Conservation (phyloP, 2,329 filamentous ascomycete genomes). For the Biscogniauxia sp. region DNA sequence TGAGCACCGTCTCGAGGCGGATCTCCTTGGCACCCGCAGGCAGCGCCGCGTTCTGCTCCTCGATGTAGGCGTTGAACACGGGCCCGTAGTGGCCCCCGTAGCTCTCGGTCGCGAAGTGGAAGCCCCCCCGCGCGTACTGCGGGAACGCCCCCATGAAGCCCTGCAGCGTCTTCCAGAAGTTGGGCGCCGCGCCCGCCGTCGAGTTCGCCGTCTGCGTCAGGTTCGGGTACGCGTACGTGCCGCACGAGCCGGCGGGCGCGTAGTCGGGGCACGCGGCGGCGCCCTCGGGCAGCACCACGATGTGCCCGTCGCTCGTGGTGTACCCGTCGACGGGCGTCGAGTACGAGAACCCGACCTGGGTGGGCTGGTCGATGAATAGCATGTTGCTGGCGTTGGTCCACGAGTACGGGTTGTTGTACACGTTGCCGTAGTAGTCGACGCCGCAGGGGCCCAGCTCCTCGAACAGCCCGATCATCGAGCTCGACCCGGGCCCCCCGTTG, state of each 20-base stretch:
- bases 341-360: constrained; percentile 58
- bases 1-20: constrained; percentile 47
- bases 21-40: constrained; percentile 44
- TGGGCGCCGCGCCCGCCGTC: constrained; percentile 52
- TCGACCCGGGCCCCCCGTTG: constrained; percentile 51
- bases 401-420: constrained; percentile 54
- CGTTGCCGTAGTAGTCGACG: constrained; percentile 42
- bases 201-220: constrained; percentile 49
- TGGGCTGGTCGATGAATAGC: constrained; percentile 60
- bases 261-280: constrained; percentile 44
- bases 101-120: constrained; percentile 55
- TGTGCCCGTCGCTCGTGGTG: constrained; percentile 16
- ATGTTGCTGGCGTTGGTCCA: constrained; percentile 61
- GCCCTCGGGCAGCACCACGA: constrained; percentile 43
- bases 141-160: constrained; percentile 63
- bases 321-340: constrained; percentile 32
- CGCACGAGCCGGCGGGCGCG: constrained; percentile 43
- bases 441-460: constrained; percentile 41
- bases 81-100: constrained; percentile 60
- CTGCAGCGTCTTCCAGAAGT: constrained; percentile 60
- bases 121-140: constrained; percentile 45
- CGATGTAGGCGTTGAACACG: constrained; percentile 50
- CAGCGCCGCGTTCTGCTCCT: constrained; percentile 39
- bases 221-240: constrained; percentile 53
- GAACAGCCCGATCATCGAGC: constrained; percentile 55